phyloP scores from a whole-genome alignment of 2,329 filamentous ascomycete species.

The Dendryphion nanum region DNA sequence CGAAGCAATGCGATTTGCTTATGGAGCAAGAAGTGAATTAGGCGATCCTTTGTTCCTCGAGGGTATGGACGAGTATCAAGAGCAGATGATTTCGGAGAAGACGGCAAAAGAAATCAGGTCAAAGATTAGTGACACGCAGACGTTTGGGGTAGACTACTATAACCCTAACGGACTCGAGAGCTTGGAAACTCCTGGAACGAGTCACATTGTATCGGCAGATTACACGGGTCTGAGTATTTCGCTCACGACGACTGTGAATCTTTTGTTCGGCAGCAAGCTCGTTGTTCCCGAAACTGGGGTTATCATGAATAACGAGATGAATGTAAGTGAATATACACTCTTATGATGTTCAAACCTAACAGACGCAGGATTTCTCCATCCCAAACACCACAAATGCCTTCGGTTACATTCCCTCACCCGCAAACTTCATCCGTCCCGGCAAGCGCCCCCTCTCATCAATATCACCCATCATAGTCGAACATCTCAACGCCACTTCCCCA shows the following conservation, averaged over 20 bases:
- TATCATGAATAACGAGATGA: constrained; percentile 62
- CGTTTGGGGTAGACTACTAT: constrained; percentile 72
- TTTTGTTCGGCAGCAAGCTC: constrained; percentile 76
- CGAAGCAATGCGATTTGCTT: constrained; percentile 88
- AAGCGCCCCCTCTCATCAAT: constrained; percentile 86
- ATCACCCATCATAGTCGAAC: constrained; percentile 73
- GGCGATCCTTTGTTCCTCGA: constrained; percentile 78
- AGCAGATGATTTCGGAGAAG: constrained; percentile 61
- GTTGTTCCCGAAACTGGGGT: constrained; percentile 81
- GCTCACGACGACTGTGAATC: constrained; percentile 83
- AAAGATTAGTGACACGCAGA: constrained; percentile 70
- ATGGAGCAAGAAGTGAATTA: constrained; percentile 71
- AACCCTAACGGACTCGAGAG: constrained; percentile 66
- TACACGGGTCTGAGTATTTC: constrained; percentile 71
- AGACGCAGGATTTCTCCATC: constrained; percentile 78
- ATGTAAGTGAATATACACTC: constrained; percentile 16
- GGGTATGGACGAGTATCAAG: constrained; percentile 63
- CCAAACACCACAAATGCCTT: constrained; percentile 76
- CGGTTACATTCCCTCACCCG: constrained; percentile 74
- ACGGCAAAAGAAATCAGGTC: constrained; percentile 60
- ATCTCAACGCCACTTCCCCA: constrained; percentile 51
- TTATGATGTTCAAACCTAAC: background rate
- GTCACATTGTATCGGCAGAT: constrained; percentile 72
- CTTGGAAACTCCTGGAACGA: constrained; percentile 70
- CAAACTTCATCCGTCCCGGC: constrained; percentile 76